Evolutionary conservation across 2,329 filamentous ascomycete genomes (phyloP).

Genomic region (Pseudogymnoascus destructans): DNA sequence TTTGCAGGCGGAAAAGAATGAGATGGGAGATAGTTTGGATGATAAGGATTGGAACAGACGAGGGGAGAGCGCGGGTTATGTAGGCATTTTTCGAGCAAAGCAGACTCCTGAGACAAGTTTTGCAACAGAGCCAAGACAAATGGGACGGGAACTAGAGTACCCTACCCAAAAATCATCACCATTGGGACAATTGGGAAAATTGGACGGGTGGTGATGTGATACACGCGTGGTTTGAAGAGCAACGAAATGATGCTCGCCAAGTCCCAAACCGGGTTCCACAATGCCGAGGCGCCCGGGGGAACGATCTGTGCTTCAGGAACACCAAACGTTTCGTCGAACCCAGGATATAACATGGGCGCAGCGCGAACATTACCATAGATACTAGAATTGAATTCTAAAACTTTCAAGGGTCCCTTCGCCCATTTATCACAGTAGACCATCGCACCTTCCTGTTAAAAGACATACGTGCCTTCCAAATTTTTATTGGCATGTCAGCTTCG

Average conservation of each 20-base stretch:
- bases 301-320: background rate
- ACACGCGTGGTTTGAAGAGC: conserved; percentile 3
- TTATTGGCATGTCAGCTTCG: background rate
- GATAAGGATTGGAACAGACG: conserved; percentile 3
- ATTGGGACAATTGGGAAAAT: background rate
- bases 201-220: conserved; percentile 4
- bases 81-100: background rate
- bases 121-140: conserved; percentile 1
- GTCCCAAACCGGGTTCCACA: background rate
- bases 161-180: background rate
- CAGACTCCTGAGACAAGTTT: background rate
- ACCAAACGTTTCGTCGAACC: background rate
- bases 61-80: background rate
- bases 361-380: background rate
- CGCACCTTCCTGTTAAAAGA: background rate
- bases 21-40: background rate
- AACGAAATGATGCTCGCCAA: background rate
- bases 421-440: background rate
- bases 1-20: background rate
- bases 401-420: background rate
- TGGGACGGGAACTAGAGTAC: background rate
- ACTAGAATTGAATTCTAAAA: background rate
- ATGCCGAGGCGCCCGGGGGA: background rate
- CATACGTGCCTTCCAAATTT: background rate
- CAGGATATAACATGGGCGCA: background rate